phyloP scores from a whole-genome alignment of 352 stramenopile species.

The Elongisporangium undulatum region DNA sequence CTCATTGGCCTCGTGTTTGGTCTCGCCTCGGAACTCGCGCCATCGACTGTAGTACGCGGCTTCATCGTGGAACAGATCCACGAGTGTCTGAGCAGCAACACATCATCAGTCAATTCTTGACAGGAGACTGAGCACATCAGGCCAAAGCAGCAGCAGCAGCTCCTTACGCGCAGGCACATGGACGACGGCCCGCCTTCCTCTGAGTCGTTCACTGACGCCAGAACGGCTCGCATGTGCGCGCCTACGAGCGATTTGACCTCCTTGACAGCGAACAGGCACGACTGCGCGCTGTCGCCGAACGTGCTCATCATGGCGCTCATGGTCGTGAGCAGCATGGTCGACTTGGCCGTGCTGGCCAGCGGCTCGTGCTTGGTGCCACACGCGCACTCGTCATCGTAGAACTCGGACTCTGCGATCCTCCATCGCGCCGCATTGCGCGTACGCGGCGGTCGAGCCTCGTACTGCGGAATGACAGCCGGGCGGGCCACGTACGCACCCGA shows the following conservation, averaged over 20 bases:
- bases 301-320: slow-evolving; percentile 84
- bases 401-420: slow-evolving; percentile 71
- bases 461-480: neutral
- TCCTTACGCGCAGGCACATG: slow-evolving; percentile 47
- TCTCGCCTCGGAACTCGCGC: slow-evolving; percentile 77
- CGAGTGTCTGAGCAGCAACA: slow-evolving; percentile 42
- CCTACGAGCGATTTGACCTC: slow-evolving; percentile 56
- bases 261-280: slow-evolving; percentile 55
- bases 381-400: slow-evolving; percentile 53
- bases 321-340: slow-evolving; percentile 44
- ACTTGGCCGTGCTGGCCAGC: slow-evolving; percentile 28
- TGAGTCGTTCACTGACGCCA: slow-evolving; percentile 28
- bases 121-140: no score
- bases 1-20: slow-evolving; percentile 74
- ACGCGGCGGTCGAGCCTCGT: neutral
- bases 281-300: slow-evolving; percentile 60
- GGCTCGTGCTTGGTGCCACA: slow-evolving; percentile 52
- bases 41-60: slow-evolving; percentile 81
- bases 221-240: slow-evolving; percentile 33
- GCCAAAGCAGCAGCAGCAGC: neutral
- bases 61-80: slow-evolving; percentile 75
- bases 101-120: neutral
- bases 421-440: slow-evolving; percentile 25
- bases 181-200: slow-evolving; percentile 34
- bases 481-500: slow-evolving; percentile 35